Percentiles rank a stretch among this genome's conserved stretches.
phyloP scores from a whole-genome alignment of 345 rosid species.

The Angophora floribunda region DNA sequence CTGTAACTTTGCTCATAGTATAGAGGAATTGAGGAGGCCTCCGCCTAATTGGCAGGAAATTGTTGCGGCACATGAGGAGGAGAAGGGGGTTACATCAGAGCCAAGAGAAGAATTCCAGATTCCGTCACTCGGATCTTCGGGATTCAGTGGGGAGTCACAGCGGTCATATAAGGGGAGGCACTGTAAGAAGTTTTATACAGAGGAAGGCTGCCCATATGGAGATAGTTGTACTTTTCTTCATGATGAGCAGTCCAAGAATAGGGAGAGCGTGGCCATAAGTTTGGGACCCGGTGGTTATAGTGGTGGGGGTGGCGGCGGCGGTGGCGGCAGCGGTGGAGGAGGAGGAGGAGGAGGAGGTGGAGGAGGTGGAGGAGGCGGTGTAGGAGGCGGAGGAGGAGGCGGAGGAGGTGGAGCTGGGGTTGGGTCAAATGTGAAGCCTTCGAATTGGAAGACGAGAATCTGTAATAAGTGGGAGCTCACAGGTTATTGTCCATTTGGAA shows the following conservation, averaged over 20 bases:
- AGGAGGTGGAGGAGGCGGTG: slow-evolving; percentile 14
- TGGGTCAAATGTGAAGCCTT: slow-evolving; percentile 51
- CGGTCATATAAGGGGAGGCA: slow-evolving; percentile 82
- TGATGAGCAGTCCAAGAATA: slow-evolving; percentile 85
- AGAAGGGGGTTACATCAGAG: slow-evolving; percentile 18
- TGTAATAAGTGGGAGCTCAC: slow-evolving; percentile 98
- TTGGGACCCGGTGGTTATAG: slow-evolving; percentile 90
- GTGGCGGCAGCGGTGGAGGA: not conserved
- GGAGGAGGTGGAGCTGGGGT: slow-evolving; percentile 16
- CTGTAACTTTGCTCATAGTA: slow-evolving; percentile 86
- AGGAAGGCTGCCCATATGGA: slow-evolving; percentile 97
- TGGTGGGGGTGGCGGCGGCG: slow-evolving; percentile 26
- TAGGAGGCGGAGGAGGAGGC: slow-evolving; percentile 13
- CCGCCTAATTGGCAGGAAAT: slow-evolving; percentile 73
- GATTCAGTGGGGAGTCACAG: slow-evolving; percentile 38
- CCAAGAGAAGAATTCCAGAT: slow-evolving; percentile 82
- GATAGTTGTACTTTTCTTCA: slow-evolving; percentile 86
- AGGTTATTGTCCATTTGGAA: slow-evolving; percentile 94
- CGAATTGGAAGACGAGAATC: slow-evolving; percentile 97
- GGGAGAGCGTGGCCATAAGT: slow-evolving; percentile 93
- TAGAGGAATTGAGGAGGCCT: slow-evolving; percentile 82
- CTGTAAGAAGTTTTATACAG: slow-evolving; percentile 93
- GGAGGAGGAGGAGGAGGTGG: slow-evolving; percentile 13
- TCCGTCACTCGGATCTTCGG: slow-evolving; percentile 45
- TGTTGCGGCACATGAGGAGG: slow-evolving; percentile 65